phyloP scores from a whole-genome alignment of 805 yeast genomes.

The Pichia insulana region DNA sequence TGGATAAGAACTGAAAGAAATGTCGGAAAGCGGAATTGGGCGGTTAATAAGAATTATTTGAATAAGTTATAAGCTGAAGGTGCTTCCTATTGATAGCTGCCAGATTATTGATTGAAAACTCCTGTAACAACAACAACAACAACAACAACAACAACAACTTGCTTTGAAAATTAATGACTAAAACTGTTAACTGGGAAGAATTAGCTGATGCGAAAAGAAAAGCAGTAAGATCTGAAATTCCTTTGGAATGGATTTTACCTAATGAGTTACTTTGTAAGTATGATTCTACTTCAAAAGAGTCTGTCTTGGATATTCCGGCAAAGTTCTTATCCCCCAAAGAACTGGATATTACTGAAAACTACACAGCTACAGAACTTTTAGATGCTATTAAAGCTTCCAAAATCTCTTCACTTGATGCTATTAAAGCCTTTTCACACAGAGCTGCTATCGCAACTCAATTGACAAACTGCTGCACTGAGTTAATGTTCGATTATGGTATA shows the following conservation, averaged over 20 bases:
- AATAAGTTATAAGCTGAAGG: no score
- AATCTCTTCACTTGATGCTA: constrained; percentile 40
- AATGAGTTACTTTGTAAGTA: not conserved
- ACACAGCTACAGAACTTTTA: constrained; percentile 33
- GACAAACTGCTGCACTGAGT: constrained; percentile 41
- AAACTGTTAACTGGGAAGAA: not conserved
- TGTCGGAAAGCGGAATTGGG: no score
- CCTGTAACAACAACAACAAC: not conserved
- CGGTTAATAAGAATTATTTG: no score
- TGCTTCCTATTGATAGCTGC: no score
- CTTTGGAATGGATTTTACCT: constrained; percentile 2
- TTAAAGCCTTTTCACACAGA: constrained; percentile 54
- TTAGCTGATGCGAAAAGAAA: constrained; percentile 1
- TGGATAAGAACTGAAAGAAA: no score
- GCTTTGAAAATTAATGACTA: not conserved
- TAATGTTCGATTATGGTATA: constrained; percentile 55
- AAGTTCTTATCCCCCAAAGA: not conserved
- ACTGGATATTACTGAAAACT: not conserved
- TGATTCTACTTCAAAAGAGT: not conserved
- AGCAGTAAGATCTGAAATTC: not conserved
- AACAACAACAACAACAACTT: not conserved
- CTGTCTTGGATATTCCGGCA: constrained; percentile 1
- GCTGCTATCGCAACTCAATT: constrained; percentile 57
- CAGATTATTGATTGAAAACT: no score
- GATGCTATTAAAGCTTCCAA: constrained; percentile 37